Evolutionary conservation across 495 filamentous ascomycete species (phyloP), one percentile per base, ranked within the genome.

Genomic region (Daldinia grandis): DNA sequence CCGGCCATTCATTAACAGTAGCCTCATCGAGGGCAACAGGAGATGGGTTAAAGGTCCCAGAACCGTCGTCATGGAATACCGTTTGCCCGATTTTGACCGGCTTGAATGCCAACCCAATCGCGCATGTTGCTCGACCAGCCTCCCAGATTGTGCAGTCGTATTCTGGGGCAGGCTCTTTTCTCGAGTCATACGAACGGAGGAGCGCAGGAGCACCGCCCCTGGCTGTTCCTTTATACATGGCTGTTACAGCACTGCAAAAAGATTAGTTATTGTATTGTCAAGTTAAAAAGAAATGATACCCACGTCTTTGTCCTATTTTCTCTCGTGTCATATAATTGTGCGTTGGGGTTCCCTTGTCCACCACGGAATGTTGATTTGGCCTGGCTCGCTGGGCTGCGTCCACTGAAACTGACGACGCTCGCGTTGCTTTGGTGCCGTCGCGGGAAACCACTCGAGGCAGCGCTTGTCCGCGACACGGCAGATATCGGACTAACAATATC

Each of bases 101-200:
- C 78, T 99, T 99, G 81, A 99, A 99, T 2, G 95, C 96, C 31
- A 96, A 82, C 0, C 92, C 93, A 3, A 93, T 97, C 3, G 95
- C 94, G 56, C 87, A 92, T 2, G 95, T 99, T n/a, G 95, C 95
- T 40, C 96, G 89, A 7, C 95, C 95, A 4, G 95, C 95, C 78
- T 99, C 87, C 95, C 95, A 99, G 58, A 99, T 93, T 14, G 87
- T 96, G 78, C 93, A 97, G 72, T 96, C 89, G 64, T 92, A 92
- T 76, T 96, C 93, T 0, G 94, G 91, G 4, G 93, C 87, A 0
- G 93, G 91, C 78, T 98, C 95, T 78, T 91, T 93, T 67, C 93
- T 87, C 25, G 96, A 98, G 70, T 97, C 94, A 74, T 98, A 99
- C 9, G 95, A 97, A 31, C 95, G 90, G 54, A 99, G 81, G 57